These are phyloP conservation scores for Colletotrichum higginsianum DNA, from an alignment of 2,329 filamentous ascomycete species.

Conservation along the genomic window DNA sequence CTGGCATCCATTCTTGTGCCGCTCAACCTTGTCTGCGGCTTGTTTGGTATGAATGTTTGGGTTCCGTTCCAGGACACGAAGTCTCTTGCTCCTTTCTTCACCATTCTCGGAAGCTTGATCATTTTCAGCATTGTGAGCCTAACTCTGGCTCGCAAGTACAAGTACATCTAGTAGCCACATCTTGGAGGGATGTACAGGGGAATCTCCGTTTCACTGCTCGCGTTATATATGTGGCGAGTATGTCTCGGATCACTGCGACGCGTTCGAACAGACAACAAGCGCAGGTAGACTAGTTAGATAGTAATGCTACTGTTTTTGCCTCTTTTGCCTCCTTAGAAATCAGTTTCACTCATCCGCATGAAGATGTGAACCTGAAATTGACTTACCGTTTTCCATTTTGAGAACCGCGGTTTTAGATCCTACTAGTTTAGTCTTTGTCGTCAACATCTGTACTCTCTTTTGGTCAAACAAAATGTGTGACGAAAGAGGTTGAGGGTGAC, in stretches of 20 bases:
- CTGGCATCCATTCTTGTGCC: slow-evolving; percentile 96
- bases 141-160: slow-evolving; percentile 59
- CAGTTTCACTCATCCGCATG: not conserved
- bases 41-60: slow-evolving; percentile 89
- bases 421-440: not conserved
- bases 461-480: not conserved
- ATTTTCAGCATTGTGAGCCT: slow-evolving; percentile 65
- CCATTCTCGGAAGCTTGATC: slow-evolving; percentile 67
- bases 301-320: not conserved
- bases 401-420: no score
- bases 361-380: not conserved
- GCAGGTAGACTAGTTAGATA: not conserved
- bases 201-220: not conserved
- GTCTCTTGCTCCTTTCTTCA: slow-evolving; percentile 69
- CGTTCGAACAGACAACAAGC: not conserved
- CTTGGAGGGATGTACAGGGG: no score
- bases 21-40: slow-evolving; percentile 89
- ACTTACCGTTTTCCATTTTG: no score
- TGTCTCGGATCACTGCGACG: no score
- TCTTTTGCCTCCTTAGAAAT: no score
- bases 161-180: slow-evolving; percentile 59
- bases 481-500: not conserved
- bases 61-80: slow-evolving; percentile 75
- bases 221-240: not conserved
- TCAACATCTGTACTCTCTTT: not conserved